Evolutionary conservation across 2,329 filamentous ascomycete genomes (phyloP).

Genomic region (Lecanicillium sp.): DNA sequence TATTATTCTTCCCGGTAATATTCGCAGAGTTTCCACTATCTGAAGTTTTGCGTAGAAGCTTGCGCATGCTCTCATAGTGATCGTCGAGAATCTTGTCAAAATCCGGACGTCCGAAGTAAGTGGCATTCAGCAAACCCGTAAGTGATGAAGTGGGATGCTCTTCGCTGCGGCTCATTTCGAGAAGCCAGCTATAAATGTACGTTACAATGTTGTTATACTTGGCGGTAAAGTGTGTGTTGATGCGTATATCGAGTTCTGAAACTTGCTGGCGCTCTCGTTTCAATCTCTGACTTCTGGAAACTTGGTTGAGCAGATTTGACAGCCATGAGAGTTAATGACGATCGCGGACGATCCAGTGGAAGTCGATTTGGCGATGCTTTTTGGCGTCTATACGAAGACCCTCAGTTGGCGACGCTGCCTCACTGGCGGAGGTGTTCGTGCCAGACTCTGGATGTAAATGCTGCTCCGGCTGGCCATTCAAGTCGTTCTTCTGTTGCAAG

Average conservation of each 20-base stretch:
- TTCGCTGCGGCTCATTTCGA: slow-evolving; percentile 46
- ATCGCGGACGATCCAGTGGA: slow-evolving; percentile 53
- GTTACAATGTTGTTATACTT: slow-evolving; percentile 42
- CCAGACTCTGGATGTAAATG: too few relatives aligned
- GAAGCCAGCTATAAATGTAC: slow-evolving; percentile 46
- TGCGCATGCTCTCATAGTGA: slow-evolving; percentile 43
- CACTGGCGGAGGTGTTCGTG: background rate
- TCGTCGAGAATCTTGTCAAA: slow-evolving; percentile 41
- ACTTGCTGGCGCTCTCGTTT: too few relatives aligned
- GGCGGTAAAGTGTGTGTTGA: slow-evolving; percentile 48
- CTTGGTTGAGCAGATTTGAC: slow-evolving; percentile 44
- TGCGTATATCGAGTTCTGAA: slow-evolving; percentile 41
- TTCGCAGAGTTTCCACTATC: too few relatives aligned
- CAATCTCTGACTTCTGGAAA: slow-evolving; percentile 25
- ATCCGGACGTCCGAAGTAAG: slow-evolving; percentile 46
- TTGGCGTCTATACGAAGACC: too few relatives aligned
- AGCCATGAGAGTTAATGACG: slow-evolving; percentile 49
- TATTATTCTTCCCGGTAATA: too few relatives aligned
- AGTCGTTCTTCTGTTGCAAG: slow-evolving; percentile 38
- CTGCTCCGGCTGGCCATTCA: slow-evolving; percentile 21
- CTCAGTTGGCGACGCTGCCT: too few relatives aligned
- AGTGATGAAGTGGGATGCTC: slow-evolving; percentile 42
- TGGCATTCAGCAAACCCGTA: slow-evolving; percentile 44
- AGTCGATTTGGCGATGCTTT: slow-evolving; percentile 43
- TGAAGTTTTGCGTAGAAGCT: too few relatives aligned